phyloP scores from a whole-genome alignment of 106 monocot species.

The Vanilla planifolia region DNA sequence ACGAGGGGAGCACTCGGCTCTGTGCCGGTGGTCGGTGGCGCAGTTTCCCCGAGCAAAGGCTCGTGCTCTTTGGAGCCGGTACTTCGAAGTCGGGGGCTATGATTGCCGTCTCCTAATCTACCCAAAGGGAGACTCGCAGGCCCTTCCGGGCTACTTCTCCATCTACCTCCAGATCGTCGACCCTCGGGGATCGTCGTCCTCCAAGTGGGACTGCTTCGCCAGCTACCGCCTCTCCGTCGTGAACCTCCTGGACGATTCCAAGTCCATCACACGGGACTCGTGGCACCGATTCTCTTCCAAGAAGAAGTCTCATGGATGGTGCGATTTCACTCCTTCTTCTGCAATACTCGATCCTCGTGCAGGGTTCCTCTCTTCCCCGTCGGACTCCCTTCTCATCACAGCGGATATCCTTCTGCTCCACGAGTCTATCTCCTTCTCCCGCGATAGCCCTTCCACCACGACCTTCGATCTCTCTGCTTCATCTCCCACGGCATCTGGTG shows the following conservation, averaged over 20 bases:
- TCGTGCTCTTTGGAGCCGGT: slow-evolving; percentile 73
- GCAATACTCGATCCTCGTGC: slow-evolving; percentile 40
- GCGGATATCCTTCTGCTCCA: slow-evolving; percentile 75
- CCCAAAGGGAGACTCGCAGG: slow-evolving; percentile 82
- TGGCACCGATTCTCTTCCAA: slow-evolving; percentile 94
- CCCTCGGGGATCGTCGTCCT: slow-evolving; percentile 46
- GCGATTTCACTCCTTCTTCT: slow-evolving; percentile 74
- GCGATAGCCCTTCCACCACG: slow-evolving; percentile 14
- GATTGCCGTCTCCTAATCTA: slow-evolving; percentile 91
- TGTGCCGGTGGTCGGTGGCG: slow-evolving; percentile 69
- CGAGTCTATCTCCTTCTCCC: slow-evolving; percentile 55
- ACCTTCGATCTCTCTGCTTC: slow-evolving; percentile 8
- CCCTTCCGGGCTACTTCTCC: slow-evolving; percentile 81
- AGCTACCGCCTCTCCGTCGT: slow-evolving; percentile 67
- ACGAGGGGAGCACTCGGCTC: slow-evolving; percentile 46
- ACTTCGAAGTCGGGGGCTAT: slow-evolving; percentile 87
- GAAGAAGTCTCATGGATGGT: slow-evolving; percentile 97
- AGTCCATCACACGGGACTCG: slow-evolving; percentile 67
- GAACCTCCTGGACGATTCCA: slow-evolving; percentile 46
- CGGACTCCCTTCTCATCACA: slow-evolving; percentile 44
- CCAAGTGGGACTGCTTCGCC: slow-evolving; percentile 84
- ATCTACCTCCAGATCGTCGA: slow-evolving; percentile 93
- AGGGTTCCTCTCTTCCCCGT: slow-evolving; percentile 30
- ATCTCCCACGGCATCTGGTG: slow-evolving; percentile 10
- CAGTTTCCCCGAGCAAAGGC: slow-evolving; percentile 51